Percentiles rank a stretch among this genome's conserved stretches.
Evolutionary conservation across 495 filamentous ascomycete species (phyloP).

Genomic region (Articulospora tetracladia): DNA sequence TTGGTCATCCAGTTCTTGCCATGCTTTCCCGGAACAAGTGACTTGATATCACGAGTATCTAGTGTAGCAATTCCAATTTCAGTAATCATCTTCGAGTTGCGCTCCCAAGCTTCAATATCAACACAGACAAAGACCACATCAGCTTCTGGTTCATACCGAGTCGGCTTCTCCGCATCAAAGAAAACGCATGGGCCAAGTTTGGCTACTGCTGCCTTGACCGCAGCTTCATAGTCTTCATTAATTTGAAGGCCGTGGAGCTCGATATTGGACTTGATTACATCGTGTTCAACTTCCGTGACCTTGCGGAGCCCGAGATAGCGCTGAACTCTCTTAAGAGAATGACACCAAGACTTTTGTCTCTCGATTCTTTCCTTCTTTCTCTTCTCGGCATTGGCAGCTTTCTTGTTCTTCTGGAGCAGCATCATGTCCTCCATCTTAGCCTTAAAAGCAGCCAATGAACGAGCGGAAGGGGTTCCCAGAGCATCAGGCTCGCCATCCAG

Average conservation of each 20-base stretch:
- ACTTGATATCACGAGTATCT: slow-evolving; percentile 59
- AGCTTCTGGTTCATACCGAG: slow-evolving; percentile 39
- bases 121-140: slow-evolving; percentile 69
- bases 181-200: slow-evolving; percentile 1
- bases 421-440: slow-evolving; percentile 40
- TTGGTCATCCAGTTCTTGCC: slow-evolving; percentile 59
- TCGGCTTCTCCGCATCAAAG: slow-evolving; percentile 17
- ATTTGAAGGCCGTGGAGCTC: background rate
- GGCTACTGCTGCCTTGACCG: slow-evolving; percentile 2
- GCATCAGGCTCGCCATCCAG: background rate
- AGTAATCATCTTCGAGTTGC: slow-evolving; percentile 56
- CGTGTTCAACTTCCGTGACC: background rate
- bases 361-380: slow-evolving; percentile 39
- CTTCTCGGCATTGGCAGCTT: slow-evolving; percentile 43
- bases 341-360: slow-evolving; percentile 41
- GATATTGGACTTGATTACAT: background rate
- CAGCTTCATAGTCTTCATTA: slow-evolving; percentile 10
- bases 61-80: slow-evolving; percentile 84
- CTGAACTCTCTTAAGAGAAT: slow-evolving; percentile 56
- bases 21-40: slow-evolving; percentile 51
- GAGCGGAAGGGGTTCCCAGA: slow-evolving; percentile 13
- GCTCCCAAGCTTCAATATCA: slow-evolving; percentile 81
- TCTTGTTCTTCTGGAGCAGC: slow-evolving; percentile 40
- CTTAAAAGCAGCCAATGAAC: slow-evolving; percentile 40
- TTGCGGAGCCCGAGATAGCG: slow-evolving; percentile 63